Conservation (phyloP, 805 yeast genomes). For the Sugiyamaella lignohabitans region DNA sequence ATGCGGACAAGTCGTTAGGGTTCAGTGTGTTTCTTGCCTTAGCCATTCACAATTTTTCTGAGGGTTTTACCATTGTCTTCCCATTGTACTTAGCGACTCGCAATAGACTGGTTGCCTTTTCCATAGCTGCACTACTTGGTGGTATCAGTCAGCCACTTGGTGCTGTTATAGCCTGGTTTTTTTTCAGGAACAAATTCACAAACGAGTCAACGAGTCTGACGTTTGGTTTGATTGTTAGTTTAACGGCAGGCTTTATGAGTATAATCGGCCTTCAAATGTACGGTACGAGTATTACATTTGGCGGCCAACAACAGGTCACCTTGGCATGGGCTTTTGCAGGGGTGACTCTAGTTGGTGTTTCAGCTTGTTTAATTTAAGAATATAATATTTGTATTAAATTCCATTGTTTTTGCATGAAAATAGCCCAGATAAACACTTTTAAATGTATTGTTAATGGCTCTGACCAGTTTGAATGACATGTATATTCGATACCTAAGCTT, state of each 20-base stretch:
- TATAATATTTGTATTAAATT: too few species aligned
- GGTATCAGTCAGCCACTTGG: conserved; percentile 87
- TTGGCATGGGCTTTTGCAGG: conserved; percentile 58
- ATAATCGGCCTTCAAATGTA: conserved; percentile 84
- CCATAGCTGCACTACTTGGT: conserved; percentile 63
- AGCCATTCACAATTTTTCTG: conserved; percentile 84
- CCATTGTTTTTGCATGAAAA: too few species aligned
- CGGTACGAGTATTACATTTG: conserved; percentile 72
- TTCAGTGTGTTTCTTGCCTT: conserved; percentile 75
- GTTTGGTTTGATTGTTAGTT: conserved; percentile 59
- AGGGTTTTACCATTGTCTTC: conserved; percentile 89
- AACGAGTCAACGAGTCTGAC: conserved; percentile 33
- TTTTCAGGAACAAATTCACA: conserved; percentile 37
- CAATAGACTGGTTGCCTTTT: conserved; percentile 54
- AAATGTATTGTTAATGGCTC: too few species aligned
- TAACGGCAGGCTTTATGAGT: conserved; percentile 78
- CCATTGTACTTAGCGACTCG: conserved; percentile 78
- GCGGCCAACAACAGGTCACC: conserved; percentile 59
- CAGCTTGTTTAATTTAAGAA: conserved; percentile 19
- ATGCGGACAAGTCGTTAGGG: conserved; percentile 63
- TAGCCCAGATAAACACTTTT: too few species aligned
- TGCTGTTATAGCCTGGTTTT: conserved; percentile 60
- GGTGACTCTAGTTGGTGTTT: conserved; percentile 47
- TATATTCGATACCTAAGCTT: too few species aligned
- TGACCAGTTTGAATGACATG: too few species aligned